Evolutionary conservation across 2,329 filamentous ascomycete genomes (phyloP).

Genomic region (Botryotinia narcissicola): DNA sequence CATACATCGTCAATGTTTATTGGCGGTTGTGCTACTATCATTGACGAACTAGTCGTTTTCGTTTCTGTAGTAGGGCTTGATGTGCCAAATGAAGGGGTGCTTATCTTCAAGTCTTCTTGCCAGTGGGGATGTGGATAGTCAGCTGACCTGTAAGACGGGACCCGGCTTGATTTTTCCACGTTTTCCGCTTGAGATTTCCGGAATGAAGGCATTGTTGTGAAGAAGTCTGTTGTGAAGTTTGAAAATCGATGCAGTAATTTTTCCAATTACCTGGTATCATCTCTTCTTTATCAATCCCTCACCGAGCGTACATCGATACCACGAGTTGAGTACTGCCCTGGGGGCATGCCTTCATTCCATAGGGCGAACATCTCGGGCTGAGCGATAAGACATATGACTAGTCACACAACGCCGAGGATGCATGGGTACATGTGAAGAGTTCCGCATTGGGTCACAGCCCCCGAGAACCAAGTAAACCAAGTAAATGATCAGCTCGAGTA

Average conservation of each 20-base stretch:
- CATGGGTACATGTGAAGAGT: not conserved
- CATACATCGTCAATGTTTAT: slow-evolving; percentile 18
- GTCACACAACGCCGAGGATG: not conserved
- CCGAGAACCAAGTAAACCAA: not conserved
- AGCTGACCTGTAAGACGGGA: slow-evolving; percentile 16
- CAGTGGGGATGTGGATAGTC: not conserved
- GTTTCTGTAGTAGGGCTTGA: not conserved
- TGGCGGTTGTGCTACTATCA: not conserved
- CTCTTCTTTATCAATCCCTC: slow-evolving; percentile 9
- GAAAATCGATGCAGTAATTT: not conserved
- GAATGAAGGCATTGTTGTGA: not conserved
- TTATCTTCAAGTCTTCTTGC: slow-evolving; percentile 3
- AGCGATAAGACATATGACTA: not conserved
- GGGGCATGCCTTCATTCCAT: not conserved
- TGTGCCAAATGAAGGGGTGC: not conserved
- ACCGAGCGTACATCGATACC: not conserved
- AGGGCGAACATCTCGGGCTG: not conserved
- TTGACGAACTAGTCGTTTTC: not conserved
- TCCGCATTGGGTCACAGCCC: not conserved
- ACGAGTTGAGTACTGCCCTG: not conserved
- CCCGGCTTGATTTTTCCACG: not conserved
- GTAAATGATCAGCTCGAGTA: not conserved
- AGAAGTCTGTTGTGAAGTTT: not conserved
- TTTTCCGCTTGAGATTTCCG: not conserved
- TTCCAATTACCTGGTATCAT: not conserved